These are phyloP conservation scores for Rossbeevera mucosa DNA, from an alignment of 768 basidiomycete genomes.

Conservation along the genomic window DNA sequence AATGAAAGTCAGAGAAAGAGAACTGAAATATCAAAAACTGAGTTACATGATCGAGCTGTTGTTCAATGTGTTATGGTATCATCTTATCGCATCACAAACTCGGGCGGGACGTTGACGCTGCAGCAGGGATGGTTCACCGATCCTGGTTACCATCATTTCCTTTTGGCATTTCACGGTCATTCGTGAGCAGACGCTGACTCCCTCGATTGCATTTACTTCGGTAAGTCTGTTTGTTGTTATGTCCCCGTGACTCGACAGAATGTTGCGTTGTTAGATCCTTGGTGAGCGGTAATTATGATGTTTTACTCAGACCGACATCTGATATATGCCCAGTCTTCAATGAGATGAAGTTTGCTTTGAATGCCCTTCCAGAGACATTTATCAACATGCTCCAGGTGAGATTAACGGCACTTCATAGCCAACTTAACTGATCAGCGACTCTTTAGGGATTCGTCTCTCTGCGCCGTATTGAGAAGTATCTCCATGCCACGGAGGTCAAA, in stretches of 20 bases:
- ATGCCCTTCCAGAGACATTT: conserved; percentile 84
- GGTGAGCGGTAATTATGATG: conserved; percentile 25
- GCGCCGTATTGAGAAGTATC: conserved; percentile 88
- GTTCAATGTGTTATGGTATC: conserved; percentile 53
- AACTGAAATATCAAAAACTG: conserved; percentile 77
- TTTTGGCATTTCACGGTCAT: conserved; percentile 75
- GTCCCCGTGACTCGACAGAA: neutral
- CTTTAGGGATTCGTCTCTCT: conserved; percentile 72
- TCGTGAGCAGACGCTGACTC: conserved; percentile 63
- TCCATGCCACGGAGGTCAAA: conserved; percentile 67
- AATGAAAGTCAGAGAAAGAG: conserved; percentile 67
- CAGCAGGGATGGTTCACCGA: conserved; percentile 43
- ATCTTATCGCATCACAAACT: neutral
- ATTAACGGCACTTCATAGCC: neutral
- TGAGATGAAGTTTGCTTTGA: conserved; percentile 85
- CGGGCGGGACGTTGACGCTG: neutral
- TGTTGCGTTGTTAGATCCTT: conserved; percentile 32
- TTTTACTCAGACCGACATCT: neutral
- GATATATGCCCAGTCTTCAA: conserved; percentile 56
- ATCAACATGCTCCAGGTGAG: conserved; percentile 81
- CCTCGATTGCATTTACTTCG: conserved; percentile 80
- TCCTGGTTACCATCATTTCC: conserved; percentile 55
- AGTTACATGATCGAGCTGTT: conserved; percentile 84
- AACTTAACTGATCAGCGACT: neutral
- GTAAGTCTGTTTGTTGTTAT: conserved; percentile 31